phyloP scores from a whole-genome alignment of 495 filamentous ascomycete genomes.

The Astrocystis sublimbata region DNA sequence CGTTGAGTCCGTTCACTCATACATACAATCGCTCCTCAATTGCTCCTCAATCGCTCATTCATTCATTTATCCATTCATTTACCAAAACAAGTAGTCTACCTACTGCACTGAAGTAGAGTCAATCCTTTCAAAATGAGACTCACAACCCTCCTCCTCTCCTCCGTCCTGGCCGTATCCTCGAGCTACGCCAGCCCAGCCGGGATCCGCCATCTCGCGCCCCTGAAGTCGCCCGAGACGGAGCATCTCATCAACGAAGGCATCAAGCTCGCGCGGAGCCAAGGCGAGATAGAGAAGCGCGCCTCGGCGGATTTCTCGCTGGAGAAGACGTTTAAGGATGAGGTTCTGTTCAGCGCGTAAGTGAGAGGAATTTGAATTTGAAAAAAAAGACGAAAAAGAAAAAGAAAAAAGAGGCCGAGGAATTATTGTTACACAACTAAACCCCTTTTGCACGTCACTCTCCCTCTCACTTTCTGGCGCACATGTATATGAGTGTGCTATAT shows the following conservation, averaged over 20 bases:
- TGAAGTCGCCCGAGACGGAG: neutral
- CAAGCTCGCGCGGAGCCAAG: slow-evolving; percentile 21
- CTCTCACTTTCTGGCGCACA: too few species aligned
- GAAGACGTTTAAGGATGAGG: slow-evolving; percentile 24
- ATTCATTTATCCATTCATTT: neutral
- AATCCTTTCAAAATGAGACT: slow-evolving; percentile 1
- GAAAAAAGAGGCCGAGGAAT: too few species aligned
- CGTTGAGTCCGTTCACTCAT: neutral
- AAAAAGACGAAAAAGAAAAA: too few species aligned
- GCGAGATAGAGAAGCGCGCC: slow-evolving; percentile 27
- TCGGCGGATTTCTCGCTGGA: slow-evolving; percentile 26
- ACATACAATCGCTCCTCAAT: too few species aligned
- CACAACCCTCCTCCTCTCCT: neutral
- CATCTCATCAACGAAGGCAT: slow-evolving; percentile 14
- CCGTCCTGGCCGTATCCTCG: neutral
- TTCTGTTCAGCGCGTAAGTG: slow-evolving; percentile 29
- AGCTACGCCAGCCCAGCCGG: slow-evolving; percentile 13
- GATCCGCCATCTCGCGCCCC: slow-evolving; percentile 7
- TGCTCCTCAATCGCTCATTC: neutral
- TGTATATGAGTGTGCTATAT: too few species aligned
- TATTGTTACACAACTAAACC: neutral
- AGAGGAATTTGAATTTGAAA: too few species aligned
- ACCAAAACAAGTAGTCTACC: too few species aligned
- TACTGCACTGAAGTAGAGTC: too few species aligned
- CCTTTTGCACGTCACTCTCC: too few species aligned